A percentile compares a stretch with the other conserved stretches of the same genome.
These are phyloP conservation scores for Vaccinium corymbosum DNA, from an alignment of 148 eudicot species.

Conservation along the genomic window DNA sequence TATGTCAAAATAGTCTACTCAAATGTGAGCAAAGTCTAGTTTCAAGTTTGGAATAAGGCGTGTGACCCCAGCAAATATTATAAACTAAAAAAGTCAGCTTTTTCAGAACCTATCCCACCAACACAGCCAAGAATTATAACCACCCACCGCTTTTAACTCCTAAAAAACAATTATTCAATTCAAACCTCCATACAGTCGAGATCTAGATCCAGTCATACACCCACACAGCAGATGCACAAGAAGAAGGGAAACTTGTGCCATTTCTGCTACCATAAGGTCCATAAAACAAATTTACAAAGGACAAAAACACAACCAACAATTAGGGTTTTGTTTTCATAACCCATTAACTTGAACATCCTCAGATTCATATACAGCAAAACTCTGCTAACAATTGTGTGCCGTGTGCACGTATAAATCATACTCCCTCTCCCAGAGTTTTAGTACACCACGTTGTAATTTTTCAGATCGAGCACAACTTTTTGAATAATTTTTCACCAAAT, in stretches of 20 bases:
- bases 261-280: neutral
- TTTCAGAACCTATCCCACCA: conserved; percentile 4
- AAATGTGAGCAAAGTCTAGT: neutral
- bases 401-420: neutral
- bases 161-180: neutral
- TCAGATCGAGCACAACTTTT: too few species aligned
- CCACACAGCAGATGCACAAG: neutral
- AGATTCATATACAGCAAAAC: neutral
- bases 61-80: neutral
- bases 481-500: too few species aligned
- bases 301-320: neutral
- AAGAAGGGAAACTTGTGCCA: neutral
- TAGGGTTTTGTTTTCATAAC: neutral
- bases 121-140: neutral
- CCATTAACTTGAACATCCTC: neutral
- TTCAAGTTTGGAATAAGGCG: conserved; percentile 1
- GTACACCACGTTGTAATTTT: too few species aligned
- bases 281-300: neutral
- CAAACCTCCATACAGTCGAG: neutral
- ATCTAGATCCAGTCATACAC: neutral
- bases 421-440: too few species aligned
- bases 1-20: neutral
- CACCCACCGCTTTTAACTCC: neutral
- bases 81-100: neutral
- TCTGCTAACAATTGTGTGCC: neutral